A percentile compares a stretch with the other conserved stretches of the same genome.
phyloP scores from a whole-genome alignment of 2,329 filamentous ascomycete genomes.

The Colletotrichum destructivum region DNA sequence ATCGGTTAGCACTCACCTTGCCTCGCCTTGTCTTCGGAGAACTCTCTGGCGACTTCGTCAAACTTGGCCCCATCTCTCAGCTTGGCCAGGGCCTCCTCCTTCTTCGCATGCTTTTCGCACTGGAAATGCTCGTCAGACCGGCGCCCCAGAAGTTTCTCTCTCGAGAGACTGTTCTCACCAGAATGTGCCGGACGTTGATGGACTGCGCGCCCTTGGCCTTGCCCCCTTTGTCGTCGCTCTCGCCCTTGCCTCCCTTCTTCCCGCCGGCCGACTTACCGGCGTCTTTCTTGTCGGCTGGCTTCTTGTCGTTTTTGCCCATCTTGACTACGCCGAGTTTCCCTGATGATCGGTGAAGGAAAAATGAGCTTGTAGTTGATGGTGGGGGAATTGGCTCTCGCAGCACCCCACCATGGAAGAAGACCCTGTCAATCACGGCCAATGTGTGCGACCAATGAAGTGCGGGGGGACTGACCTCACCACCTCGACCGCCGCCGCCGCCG shows the following conservation, averaged over 20 bases:
- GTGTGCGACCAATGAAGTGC: slow-evolving; percentile 15
- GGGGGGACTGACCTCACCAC: slow-evolving; percentile 14
- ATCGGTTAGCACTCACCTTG: slow-evolving; percentile 60
- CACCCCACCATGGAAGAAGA: slow-evolving; percentile 15
- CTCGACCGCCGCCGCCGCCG: neutral
- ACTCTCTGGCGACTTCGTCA: slow-evolving; percentile 80
- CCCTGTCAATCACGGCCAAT: neutral
- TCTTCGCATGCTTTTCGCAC: slow-evolving; percentile 84
- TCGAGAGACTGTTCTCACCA: slow-evolving; percentile 57
- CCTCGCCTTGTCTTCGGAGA: slow-evolving; percentile 83
- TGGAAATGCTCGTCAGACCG: slow-evolving; percentile 47
- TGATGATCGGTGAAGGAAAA: slow-evolving; percentile 27
- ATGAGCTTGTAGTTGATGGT: slow-evolving; percentile 13
- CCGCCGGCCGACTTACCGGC: slow-evolving; percentile 47
- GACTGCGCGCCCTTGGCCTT: slow-evolving; percentile 75
- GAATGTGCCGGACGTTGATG: slow-evolving; percentile 83
- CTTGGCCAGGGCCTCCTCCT: slow-evolving; percentile 81
- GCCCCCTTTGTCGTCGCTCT: slow-evolving; percentile 49
- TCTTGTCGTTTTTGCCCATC: slow-evolving; percentile 43
- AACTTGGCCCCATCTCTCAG: slow-evolving; percentile 78
- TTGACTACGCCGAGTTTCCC: slow-evolving; percentile 11
- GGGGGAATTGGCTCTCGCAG: slow-evolving; percentile 17
- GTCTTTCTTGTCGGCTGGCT: slow-evolving; percentile 53
- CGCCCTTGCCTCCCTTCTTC: slow-evolving; percentile 54
- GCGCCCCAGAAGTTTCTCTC: neutral